Percentiles rank a stretch among this genome's conserved stretches.
These are phyloP conservation scores for Xylariomycetidae sp. DNA, from an alignment of 2,329 filamentous ascomycete species.

Conservation along the genomic window DNA sequence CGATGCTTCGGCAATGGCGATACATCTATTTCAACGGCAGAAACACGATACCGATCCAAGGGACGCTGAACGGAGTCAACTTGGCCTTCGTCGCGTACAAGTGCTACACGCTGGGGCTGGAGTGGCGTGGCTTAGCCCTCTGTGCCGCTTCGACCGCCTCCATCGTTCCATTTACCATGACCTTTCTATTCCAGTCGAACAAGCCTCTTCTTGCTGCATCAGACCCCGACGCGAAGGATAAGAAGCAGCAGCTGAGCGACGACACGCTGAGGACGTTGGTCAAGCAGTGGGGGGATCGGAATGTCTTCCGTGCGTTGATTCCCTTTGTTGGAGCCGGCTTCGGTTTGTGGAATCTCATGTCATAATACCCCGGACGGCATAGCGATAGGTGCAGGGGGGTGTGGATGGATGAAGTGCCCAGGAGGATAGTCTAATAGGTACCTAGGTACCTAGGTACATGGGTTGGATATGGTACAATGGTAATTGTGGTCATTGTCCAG, in stretches of 20 bases:
- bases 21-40: constrained; percentile 15
- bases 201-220: constrained; percentile 10
- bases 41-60: constrained; percentile 11
- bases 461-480: too few species aligned
- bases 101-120: constrained; percentile 10
- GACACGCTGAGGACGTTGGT: constrained; percentile 19
- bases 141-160: constrained; percentile 15
- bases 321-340: constrained; percentile 24
- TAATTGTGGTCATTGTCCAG: too few species aligned
- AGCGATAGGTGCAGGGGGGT: too few species aligned
- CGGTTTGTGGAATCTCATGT: constrained; percentile 24
- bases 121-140: constrained; percentile 20
- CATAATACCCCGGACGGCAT: neutral
- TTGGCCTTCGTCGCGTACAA: constrained; percentile 15
- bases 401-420: too few species aligned
- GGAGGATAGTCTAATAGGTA: too few species aligned
- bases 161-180: constrained; percentile 17
- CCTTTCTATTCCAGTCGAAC: constrained; percentile 15
- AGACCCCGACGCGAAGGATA: constrained; percentile 2
- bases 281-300: constrained; percentile 22
- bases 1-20: constrained; percentile 19
- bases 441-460: too few species aligned
- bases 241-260: constrained; percentile 17
- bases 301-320: constrained; percentile 18
- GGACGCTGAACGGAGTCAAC: constrained; percentile 12